Evolutionary conservation across 495 filamentous ascomycete genomes (phyloP).

Genomic region (Penicillium subrubescens): DNA sequence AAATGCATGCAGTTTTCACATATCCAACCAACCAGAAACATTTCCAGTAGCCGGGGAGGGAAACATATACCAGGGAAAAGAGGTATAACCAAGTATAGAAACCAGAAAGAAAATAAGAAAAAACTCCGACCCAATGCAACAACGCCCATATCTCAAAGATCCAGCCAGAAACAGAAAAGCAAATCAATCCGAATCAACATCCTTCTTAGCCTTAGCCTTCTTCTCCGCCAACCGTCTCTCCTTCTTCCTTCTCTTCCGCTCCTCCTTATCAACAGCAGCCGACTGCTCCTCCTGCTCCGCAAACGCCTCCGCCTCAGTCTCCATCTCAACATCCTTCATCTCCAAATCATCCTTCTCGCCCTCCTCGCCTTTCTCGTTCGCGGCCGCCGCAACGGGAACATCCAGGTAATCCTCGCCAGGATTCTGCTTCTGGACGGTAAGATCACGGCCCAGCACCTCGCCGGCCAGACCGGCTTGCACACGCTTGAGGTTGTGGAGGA

Average conservation of each 20-base stretch:
- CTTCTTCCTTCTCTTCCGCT: conserved; percentile 54
- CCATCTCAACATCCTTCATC: conserved; percentile 30
- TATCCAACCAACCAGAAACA: conserved; percentile 9
- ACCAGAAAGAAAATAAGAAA: conserved; percentile 13
- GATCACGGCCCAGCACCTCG: conserved; percentile 55
- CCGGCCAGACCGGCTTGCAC: conserved; percentile 66
- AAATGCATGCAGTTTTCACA: conserved; percentile 21
- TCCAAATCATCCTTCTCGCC: conserved; percentile 26
- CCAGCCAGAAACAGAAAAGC: conserved; percentile 16
- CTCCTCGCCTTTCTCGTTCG: conserved; percentile 37
- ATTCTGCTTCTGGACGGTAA: conserved; percentile 43
- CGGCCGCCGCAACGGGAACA: conserved; percentile 23
- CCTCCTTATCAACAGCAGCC: conserved; percentile 46
- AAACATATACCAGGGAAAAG: conserved; percentile 4
- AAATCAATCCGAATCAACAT: conserved; percentile 31
- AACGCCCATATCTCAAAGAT: conserved; percentile 25
- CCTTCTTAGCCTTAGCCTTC: conserved; percentile 42
- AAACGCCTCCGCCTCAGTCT: conserved; percentile 32
- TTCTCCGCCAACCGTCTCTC: conserved; percentile 49
- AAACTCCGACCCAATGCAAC: conserved; percentile 38
- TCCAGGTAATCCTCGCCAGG: conserved; percentile 34
- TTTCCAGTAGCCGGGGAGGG: conserved; percentile 8
- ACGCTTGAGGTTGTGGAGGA: conserved; percentile 65
- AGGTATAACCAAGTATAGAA: conserved; percentile 7
- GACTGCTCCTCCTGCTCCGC: conserved; percentile 22